Conservation (phyloP, 2,329 filamentous ascomycete genomes). For the Colletotrichum sp. region DNA sequence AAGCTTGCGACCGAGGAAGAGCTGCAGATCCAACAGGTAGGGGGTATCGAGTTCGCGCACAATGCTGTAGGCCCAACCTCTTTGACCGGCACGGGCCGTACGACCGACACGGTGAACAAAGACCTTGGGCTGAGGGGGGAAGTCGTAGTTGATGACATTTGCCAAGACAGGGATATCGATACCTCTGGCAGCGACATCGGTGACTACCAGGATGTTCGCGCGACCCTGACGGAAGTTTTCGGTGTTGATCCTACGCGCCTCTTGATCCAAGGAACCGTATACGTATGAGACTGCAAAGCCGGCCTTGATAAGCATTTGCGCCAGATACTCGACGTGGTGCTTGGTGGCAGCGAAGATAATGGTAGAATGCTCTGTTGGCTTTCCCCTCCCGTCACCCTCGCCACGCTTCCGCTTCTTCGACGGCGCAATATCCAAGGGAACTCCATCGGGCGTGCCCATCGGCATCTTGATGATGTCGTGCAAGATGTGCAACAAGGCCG, state of each 20-base stretch:
- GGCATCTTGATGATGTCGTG: conserved; percentile 95
- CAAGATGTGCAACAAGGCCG: conserved; percentile 84
- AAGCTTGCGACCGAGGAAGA: conserved; percentile 88
- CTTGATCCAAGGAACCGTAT: conserved; percentile 94
- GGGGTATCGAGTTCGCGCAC: conserved; percentile 87
- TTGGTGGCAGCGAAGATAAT: conserved; percentile 96
- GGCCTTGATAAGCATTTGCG: conserved; percentile 76
- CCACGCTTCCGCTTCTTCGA: conserved; percentile 77
- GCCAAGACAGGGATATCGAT: conserved; percentile 96
- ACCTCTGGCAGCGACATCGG: conserved; percentile 94
- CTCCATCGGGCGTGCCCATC: conserved; percentile 61
- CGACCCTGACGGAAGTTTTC: conserved; percentile 85
- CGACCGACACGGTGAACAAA: conserved; percentile 96
- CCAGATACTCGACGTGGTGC: conserved; percentile 95
- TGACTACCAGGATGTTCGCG: conserved; percentile 92
- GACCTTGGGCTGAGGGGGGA: conserved; percentile 94
- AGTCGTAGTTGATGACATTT: conserved; percentile 99
- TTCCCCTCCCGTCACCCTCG: conserved; percentile 62
- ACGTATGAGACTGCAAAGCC: conserved; percentile 93
- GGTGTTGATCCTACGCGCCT: conserved; percentile 89
- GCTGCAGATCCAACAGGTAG: conserved; percentile 90
- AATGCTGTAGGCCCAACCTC: conserved; percentile 94
- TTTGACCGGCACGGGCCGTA: conserved; percentile 90
- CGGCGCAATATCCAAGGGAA: conserved; percentile 47
- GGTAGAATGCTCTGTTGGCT: conserved; percentile 87